phyloP scores from a whole-genome alignment of 2,329 filamentous ascomycete genomes.

The Alternaria ventricosa region DNA sequence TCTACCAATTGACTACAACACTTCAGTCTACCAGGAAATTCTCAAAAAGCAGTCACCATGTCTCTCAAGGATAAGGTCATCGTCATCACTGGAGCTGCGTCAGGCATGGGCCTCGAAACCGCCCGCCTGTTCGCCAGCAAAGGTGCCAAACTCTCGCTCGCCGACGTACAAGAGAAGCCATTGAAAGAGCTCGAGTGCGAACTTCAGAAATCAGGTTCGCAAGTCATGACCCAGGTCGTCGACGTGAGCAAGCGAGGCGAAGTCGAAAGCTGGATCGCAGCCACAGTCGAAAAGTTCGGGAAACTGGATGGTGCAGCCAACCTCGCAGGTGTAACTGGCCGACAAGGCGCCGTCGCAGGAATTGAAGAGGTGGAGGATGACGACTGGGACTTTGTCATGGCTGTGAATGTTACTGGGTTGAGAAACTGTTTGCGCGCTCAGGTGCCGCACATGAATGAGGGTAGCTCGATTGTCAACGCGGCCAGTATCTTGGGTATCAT shows the following conservation, averaged over 20 bases:
- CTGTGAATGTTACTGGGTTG: conserved; percentile 49
- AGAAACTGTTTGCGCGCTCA: conserved; percentile 50
- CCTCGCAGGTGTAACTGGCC: conserved; percentile 54
- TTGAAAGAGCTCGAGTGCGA: conserved; percentile 29
- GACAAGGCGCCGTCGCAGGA: conserved; percentile 24
- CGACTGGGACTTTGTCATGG: conserved; percentile 50
- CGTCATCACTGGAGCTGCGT: conserved; percentile 41
- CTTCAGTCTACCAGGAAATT: neutral
- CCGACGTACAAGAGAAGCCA: conserved; percentile 38
- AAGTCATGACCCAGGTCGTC: conserved; percentile 51
- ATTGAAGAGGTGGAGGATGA: conserved; percentile 44
- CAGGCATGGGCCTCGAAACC: conserved; percentile 41
- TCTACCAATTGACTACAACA: neutral
- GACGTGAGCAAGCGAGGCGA: conserved; percentile 57
- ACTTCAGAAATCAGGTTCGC: conserved; percentile 19
- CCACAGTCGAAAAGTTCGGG: conserved; percentile 56
- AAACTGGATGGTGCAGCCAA: conserved; percentile 51
- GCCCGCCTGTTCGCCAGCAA: conserved; percentile 33
- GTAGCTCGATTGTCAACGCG: conserved; percentile 52
- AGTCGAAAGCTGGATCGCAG: conserved; percentile 61
- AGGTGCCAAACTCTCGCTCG: conserved; percentile 42
- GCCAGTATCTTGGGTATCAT: conserved; percentile 60
- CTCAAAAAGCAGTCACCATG: conserved; percentile 5
- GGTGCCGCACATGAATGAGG: conserved; percentile 50
- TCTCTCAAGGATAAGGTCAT: conserved; percentile 40